Conservation (phyloP, 2,329 filamentous ascomycete genomes). For the Akanthomyces lecanii region DNA sequence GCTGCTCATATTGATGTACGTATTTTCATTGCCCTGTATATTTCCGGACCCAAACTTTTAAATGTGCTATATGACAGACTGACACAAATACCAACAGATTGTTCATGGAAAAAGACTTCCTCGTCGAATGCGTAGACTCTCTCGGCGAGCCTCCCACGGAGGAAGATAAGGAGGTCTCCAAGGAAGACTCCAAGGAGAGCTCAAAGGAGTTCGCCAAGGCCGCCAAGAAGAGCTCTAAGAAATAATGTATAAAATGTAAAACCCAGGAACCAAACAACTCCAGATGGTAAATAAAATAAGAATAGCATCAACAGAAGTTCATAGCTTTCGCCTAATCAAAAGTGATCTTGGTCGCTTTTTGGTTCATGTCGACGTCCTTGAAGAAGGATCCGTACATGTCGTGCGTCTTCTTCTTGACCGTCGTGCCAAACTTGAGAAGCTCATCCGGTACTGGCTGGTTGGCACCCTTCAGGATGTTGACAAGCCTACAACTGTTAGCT, state of each 20-base stretch:
- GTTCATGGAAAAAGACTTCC: constrained; percentile 51
- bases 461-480: constrained; percentile 93
- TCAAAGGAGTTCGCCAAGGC: neutral
- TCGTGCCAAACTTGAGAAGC: constrained; percentile 91
- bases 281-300: constrained; percentile 7
- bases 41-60: constrained; percentile 12
- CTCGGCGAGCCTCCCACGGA: constrained; percentile 32
- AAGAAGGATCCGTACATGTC: constrained; percentile 93
- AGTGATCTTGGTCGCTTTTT: constrained; percentile 85
- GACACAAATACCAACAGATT: constrained; percentile 35
- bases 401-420: constrained; percentile 98
- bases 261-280: neutral
- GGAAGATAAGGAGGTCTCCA: constrained; percentile 22
- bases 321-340: constrained; percentile 57
- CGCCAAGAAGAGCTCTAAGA: constrained; percentile 6
- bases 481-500: constrained; percentile 52
- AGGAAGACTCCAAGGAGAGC: neutral
- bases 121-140: constrained; percentile 47
- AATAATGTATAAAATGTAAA: constrained; percentile 8
- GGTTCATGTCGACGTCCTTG: constrained; percentile 80
- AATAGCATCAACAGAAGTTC: neutral
- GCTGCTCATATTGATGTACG: constrained; percentile 58
- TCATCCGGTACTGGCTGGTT: constrained; percentile 87
- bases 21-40: constrained; percentile 26
- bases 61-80: neutral